These are phyloP conservation scores for Penicillium sp. DNA, from an alignment of 2,329 filamentous ascomycete genomes.

Conservation along the genomic window DNA sequence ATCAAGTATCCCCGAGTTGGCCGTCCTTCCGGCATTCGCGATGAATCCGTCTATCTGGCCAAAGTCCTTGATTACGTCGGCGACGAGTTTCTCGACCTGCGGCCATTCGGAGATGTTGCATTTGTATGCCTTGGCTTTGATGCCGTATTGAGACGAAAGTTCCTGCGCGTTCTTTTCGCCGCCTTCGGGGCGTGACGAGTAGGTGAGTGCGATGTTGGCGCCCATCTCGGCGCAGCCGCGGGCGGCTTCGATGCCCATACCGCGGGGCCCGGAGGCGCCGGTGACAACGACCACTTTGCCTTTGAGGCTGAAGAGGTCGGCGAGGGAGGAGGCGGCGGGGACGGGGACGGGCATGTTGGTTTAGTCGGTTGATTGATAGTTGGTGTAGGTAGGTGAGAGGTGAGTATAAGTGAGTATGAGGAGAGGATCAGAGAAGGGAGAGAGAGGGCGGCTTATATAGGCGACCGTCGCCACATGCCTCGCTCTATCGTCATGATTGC, in stretches of 20 bases:
- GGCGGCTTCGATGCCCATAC: slow-evolving; percentile 65
- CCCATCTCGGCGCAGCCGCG: slow-evolving; percentile 63
- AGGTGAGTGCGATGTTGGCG: slow-evolving; percentile 64
- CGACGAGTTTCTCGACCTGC: slow-evolving; percentile 54
- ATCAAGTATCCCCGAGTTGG: slow-evolving; percentile 65
- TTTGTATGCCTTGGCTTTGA: slow-evolving; percentile 67
- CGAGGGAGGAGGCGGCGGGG: slow-evolving; percentile 30
- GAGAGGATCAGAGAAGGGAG: too few species aligned
- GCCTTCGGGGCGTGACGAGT: slow-evolving; percentile 58
- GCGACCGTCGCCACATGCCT: too few species aligned
- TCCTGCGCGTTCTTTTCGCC: slow-evolving; percentile 65
- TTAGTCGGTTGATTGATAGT: background rate
- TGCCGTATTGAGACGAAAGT: slow-evolving; percentile 55
- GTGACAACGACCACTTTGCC: slow-evolving; percentile 48
- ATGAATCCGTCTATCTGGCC: slow-evolving; percentile 65
- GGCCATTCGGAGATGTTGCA: slow-evolving; percentile 57
- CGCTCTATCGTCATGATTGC: background rate
- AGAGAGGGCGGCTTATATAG: too few species aligned
- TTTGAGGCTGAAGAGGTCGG: slow-evolving; percentile 46
- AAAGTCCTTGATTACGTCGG: slow-evolving; percentile 64
- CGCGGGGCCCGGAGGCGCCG: slow-evolving; percentile 56
- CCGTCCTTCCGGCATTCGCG: slow-evolving; percentile 68
- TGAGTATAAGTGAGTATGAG: too few species aligned
- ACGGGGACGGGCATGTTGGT: slow-evolving; percentile 35
- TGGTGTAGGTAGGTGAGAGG: background rate